A percentile compares a stretch with the other conserved stretches of the same genome.
phyloP scores from a whole-genome alignment of 1,284 basidiomycete genomes.

The Melampsora larici-populina region DNA sequence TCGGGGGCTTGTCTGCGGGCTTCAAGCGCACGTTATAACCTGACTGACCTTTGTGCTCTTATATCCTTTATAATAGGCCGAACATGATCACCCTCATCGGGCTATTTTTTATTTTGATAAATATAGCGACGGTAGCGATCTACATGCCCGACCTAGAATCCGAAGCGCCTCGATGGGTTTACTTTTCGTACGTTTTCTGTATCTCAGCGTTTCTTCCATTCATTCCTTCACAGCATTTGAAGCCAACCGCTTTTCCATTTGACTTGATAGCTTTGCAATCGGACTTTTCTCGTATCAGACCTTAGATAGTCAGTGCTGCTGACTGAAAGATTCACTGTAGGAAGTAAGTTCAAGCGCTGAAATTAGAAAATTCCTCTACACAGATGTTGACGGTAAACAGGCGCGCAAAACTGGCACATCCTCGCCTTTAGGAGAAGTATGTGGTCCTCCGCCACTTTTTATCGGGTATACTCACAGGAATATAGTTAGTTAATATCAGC shows the following conservation, averaged over 20 bases:
- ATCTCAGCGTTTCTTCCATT: neutral
- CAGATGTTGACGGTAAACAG: slow-evolving; percentile 43
- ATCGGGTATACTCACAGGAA: neutral
- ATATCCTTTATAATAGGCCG: neutral
- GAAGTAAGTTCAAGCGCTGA: neutral
- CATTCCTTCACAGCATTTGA: neutral
- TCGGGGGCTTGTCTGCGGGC: neutral
- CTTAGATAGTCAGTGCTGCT: slow-evolving; percentile 30
- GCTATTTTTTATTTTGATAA: slow-evolving; percentile 34
- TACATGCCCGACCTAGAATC: slow-evolving; percentile 27
- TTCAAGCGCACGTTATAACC: neutral
- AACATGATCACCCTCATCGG: slow-evolving; percentile 42
- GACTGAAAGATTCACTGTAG: neutral
- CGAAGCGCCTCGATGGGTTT: slow-evolving; percentile 29
- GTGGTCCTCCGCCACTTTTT: neutral
- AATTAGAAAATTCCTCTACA: neutral
- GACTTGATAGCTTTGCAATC: slow-evolving; percentile 22
- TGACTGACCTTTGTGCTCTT: neutral
- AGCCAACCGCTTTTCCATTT: neutral
- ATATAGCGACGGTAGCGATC: slow-evolving; percentile 29
- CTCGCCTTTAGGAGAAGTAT: slow-evolving; percentile 39
- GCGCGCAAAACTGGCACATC: slow-evolving; percentile 40
- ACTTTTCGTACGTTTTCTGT: slow-evolving; percentile 30
- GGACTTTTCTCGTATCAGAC: slow-evolving; percentile 41
- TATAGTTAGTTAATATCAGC: neutral